Evolutionary conservation across 2,329 filamentous ascomycete species (phyloP).

Genomic region (Cladosporium sp.): DNA sequence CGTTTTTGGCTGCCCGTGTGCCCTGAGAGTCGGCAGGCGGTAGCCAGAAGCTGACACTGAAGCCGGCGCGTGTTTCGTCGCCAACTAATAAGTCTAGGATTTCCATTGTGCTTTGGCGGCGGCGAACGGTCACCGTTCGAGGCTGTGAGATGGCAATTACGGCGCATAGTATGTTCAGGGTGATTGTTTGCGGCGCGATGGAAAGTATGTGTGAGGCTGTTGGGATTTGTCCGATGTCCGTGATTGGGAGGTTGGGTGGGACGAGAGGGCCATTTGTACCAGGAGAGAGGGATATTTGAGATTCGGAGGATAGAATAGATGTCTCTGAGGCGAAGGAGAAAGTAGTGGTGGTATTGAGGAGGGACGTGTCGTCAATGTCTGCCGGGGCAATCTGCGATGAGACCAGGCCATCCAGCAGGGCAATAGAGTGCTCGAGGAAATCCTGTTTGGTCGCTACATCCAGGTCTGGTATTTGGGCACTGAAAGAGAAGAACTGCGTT

Average conservation of each 20-base stretch:
- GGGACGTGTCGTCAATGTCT: constrained; percentile 36
- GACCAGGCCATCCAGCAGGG: constrained; percentile 64
- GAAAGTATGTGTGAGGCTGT: constrained; percentile 62
- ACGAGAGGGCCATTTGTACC: background rate
- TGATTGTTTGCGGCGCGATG: constrained; percentile 77
- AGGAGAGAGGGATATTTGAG: constrained; percentile 18
- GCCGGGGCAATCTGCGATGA: constrained; percentile 58
- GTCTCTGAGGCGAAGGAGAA: constrained; percentile 33
- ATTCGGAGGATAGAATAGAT: constrained; percentile 24
- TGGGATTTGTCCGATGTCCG: constrained; percentile 69
- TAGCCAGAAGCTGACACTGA: constrained; percentile 84
- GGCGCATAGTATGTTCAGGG: constrained; percentile 77
- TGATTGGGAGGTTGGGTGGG: constrained; percentile 45
- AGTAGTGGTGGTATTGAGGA: constrained; percentile 37
- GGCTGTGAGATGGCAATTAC: constrained; percentile 71
- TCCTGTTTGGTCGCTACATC: constrained; percentile 42
- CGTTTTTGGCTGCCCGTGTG: constrained; percentile 20
- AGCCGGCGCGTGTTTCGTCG: constrained; percentile 80
- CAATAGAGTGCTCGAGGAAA: constrained; percentile 78
- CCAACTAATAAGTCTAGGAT: constrained; percentile 78
- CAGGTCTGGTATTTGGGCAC: constrained; percentile 17
- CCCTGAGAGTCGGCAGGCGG: constrained; percentile 39
- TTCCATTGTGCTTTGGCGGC: constrained; percentile 55
- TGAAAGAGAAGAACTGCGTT: constrained; percentile 35
- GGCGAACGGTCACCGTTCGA: constrained; percentile 67